A percentile compares a stretch with the other conserved stretches of the same genome.
phyloP scores from a whole-genome alignment of 1,139 yeast genomes.

The Yamadazyma dushanensis region DNA sequence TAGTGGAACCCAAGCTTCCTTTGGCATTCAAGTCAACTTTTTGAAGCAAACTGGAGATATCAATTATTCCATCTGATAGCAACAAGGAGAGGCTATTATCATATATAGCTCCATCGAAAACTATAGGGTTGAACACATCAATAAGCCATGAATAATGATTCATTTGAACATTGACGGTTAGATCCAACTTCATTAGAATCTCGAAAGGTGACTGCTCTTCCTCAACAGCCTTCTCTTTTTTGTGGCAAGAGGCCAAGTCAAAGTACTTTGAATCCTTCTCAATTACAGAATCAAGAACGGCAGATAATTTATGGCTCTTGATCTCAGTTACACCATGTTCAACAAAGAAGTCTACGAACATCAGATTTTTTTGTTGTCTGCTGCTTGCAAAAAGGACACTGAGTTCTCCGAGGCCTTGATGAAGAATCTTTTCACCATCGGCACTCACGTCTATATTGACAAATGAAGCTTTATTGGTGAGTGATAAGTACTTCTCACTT shows the following conservation, averaged over 20 bases:
- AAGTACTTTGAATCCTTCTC: constrained; percentile 23
- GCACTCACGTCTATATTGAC: background rate
- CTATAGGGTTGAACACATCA: constrained; percentile 20
- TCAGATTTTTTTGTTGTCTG: constrained; percentile 1
- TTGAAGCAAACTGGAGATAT: constrained; percentile 22
- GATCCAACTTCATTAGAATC: too few species aligned
- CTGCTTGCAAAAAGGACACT: constrained; percentile 7
- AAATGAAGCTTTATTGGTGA: constrained; percentile 5
- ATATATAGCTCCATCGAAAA: constrained; percentile 15
- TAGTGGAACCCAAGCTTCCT: constrained; percentile 11
- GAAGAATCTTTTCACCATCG: constrained; percentile 1
- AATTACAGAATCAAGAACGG: constrained; percentile 13
- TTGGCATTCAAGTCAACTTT: constrained; percentile 18
- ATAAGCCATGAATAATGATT: constrained; percentile 24
- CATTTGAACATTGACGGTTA: constrained; percentile 20
- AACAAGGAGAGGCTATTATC: constrained; percentile 20
- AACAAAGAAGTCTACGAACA: constrained; percentile 6
- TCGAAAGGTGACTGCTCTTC: constrained; percentile 5
- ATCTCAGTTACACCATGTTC: constrained; percentile 6
- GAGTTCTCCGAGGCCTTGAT: constrained; percentile 5
- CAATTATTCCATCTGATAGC: constrained; percentile 17
- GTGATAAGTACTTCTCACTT: constrained; percentile 4
- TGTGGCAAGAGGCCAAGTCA: constrained; percentile 3
- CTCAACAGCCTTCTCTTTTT: background rate
- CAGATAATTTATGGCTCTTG: constrained; percentile 10